Evolutionary conservation across 192 early-diverging fungal genomes (phyloP), one percentile per base, ranked within the genome.

Genomic region (Backusella australiensis): DNA sequence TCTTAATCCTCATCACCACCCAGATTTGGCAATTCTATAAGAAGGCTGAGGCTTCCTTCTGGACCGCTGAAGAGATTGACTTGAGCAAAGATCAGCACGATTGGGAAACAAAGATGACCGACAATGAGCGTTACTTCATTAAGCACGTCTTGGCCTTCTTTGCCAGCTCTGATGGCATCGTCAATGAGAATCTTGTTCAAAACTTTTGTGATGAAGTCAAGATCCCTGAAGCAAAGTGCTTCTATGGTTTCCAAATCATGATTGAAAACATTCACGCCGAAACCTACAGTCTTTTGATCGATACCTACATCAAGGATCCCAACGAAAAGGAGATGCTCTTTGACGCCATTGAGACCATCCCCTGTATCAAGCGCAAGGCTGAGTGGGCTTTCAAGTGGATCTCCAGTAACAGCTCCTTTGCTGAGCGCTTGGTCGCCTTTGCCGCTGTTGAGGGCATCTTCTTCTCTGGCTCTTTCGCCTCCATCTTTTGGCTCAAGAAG

Each of bases 401-500:
- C 75, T 85, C 86, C 6, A 92, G 93, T 85, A 80, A 88, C 41
- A 83, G 87, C 67, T 88, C 95, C 26, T 99, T 97, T 87, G 95
- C 94, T 68, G 92, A 95, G 75, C 92, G 97, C 68, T 86, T 98
- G 53, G 90, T 97, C 49, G 97, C 96, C 68, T 99, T 99, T 88
- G 96, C 96, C 59, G 96, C 94, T 23, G 96, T 99, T 17, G 97
- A 99, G 81, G 97, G 97, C 66, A 97, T 99, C 83, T 99, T 99
- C 89, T 99, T 98, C 86, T 96, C 94, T 75, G 97, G 96, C 14
- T 92, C 97, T 19, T 99, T 99, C 83, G 96, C 97, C 2, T 90
- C 97, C 32, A 99, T 99, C 88, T 99, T 99, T 80, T 99, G 96
- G 96, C 93, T 99, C 82, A 99, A 98, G 93, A 99, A 99, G 90